These are phyloP conservation scores for Avena atlantica DNA, from an alignment of 176 grass and related monocot genomes.

Conservation along the genomic window DNA sequence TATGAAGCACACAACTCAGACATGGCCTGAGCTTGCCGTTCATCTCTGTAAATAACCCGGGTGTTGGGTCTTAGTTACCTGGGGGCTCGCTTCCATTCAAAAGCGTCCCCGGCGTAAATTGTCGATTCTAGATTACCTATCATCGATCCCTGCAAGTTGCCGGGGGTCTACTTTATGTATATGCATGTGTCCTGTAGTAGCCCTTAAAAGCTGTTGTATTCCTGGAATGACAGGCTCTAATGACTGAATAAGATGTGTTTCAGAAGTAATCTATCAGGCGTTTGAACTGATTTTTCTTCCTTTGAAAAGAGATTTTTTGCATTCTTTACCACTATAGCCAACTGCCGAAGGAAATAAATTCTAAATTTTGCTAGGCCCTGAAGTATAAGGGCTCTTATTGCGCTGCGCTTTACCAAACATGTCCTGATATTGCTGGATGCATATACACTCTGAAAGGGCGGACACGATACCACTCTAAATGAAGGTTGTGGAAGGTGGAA, in stretches of 20 bases:
- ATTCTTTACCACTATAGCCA: not conserved
- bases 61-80: conserved; percentile 33
- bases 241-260: conserved; percentile 40
- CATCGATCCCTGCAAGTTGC: not conserved
- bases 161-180: conserved; percentile 41
- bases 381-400: no score
- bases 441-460: no score
- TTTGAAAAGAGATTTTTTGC: not conserved
- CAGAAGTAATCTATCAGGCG: not conserved
- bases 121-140: conserved; percentile 37
- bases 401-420: no score
- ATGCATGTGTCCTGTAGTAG: conserved; percentile 42
- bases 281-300: not conserved
- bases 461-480: no score
- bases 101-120: conserved; percentile 47
- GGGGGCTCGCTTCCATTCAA: conserved; percentile 46
- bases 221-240: conserved; percentile 17
- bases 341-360: not conserved
- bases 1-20: conserved; percentile 39
- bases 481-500: no score
- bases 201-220: conserved; percentile 30
- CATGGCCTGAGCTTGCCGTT: conserved; percentile 6
- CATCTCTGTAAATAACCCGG: conserved; percentile 49
- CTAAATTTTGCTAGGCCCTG: no score
- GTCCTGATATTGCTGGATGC: no score